These are phyloP conservation scores for Rhodosporidiobolus sp. DNA, from an alignment of 768 basidiomycete genomes.

Conservation along the genomic window DNA sequence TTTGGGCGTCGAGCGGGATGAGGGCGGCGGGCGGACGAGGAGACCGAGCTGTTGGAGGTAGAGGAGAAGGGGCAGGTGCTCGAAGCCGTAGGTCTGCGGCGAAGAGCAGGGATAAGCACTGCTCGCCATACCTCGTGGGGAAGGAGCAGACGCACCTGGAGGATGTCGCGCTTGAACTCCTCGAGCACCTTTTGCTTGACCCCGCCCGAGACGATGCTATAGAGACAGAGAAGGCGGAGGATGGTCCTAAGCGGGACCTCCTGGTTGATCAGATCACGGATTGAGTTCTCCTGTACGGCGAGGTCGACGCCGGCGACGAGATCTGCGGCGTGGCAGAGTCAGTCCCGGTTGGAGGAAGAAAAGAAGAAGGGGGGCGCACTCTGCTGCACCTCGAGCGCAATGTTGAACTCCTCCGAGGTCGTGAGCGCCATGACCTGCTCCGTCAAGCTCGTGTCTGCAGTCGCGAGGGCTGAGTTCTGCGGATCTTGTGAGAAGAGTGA, in stretches of 20 bases:
- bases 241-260: constrained; percentile 77
- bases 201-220: constrained; percentile 76
- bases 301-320: constrained; percentile 90
- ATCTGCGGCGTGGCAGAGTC: constrained; percentile 55
- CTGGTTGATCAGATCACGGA: constrained; percentile 86
- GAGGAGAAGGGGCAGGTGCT: constrained; percentile 54
- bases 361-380: constrained; percentile 56
- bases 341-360: background rate
- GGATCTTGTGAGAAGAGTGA: fast-evolving
- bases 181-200: constrained; percentile 84
- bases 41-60: constrained; percentile 49
- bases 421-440: constrained; percentile 84
- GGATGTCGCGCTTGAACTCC: constrained; percentile 81
- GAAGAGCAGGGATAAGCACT: constrained; percentile 57
- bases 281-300: constrained; percentile 70
- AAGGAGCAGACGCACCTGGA: constrained; percentile 62
- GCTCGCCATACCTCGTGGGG: background rate
- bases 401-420: constrained; percentile 80
- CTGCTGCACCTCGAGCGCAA: constrained; percentile 90
- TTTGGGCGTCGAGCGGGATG: constrained; percentile 56
- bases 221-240: constrained; percentile 76
- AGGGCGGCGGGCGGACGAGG: constrained; percentile 59
- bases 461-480: background rate
- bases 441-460: constrained; percentile 84
- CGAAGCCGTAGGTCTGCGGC: constrained; percentile 68